Conservation (phyloP, 495 filamentous ascomycete species). For the Aspergillus asperescens region DNA sequence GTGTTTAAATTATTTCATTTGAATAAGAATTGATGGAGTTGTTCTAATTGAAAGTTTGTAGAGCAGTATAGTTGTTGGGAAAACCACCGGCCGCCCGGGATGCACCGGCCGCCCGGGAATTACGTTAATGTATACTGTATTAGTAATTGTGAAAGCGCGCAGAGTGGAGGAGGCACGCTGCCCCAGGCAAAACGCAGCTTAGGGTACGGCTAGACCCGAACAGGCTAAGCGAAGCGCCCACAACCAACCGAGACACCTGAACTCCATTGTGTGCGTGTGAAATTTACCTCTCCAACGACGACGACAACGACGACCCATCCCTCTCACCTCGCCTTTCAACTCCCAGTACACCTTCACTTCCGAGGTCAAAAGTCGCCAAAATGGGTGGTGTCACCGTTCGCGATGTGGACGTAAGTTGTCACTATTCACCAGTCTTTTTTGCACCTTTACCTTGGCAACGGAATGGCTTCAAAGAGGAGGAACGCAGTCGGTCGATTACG, state of each 20-base stretch:
- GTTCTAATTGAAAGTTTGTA: too few species aligned
- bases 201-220: slow-evolving; percentile 44
- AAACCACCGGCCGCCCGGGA: too few species aligned
- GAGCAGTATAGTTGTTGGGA: too few species aligned
- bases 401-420: slow-evolving; percentile 78
- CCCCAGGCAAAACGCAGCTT: slow-evolving; percentile 26
- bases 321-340: slow-evolving; percentile 33
- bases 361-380: slow-evolving; percentile 52
- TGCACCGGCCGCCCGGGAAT: too few species aligned
- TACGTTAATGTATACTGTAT: too few species aligned
- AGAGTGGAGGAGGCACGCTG: not conserved
- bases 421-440: slow-evolving; percentile 24
- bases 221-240: slow-evolving; percentile 41
- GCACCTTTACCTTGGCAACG: slow-evolving; percentile 4
- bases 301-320: slow-evolving; percentile 31
- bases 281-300: slow-evolving; percentile 38
- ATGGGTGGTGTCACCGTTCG: slow-evolving; percentile 86
- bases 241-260: slow-evolving; percentile 31
- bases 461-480: slow-evolving; percentile 8
- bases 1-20: too few species aligned
- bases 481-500: not conserved
- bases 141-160: not conserved
- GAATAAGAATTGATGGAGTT: too few species aligned
- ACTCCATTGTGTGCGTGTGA: slow-evolving; percentile 30
- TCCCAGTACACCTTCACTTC: slow-evolving; percentile 28